Evolutionary conservation across 768 basidiomycete genomes (phyloP).

Genomic region (Trametes elegans): DNA sequence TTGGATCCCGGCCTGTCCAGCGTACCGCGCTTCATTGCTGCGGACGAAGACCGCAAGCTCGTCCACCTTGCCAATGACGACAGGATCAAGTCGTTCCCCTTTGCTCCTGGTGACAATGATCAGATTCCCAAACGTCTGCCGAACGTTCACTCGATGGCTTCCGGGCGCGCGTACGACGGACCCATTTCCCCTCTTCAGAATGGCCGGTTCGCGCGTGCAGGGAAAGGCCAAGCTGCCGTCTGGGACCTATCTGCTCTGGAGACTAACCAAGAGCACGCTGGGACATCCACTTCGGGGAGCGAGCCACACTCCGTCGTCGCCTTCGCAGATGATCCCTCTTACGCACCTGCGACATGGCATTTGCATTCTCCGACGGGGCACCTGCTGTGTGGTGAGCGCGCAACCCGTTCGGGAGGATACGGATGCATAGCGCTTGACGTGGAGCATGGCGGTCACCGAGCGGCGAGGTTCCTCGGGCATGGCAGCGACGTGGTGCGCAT

Average conservation of each 20-base stretch:
- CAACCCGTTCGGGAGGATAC: slow-evolving; percentile 9
- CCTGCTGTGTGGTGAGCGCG: slow-evolving; percentile 26
- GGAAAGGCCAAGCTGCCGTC: slow-evolving; percentile 32
- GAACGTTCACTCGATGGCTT: slow-evolving; percentile 34
- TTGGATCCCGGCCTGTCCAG: slow-evolving; percentile 26
- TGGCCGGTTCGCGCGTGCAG: slow-evolving; percentile 33
- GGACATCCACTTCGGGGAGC: slow-evolving; percentile 31
- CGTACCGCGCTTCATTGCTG: slow-evolving; percentile 22
- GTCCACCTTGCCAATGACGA: slow-evolving; percentile 36
- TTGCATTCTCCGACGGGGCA: slow-evolving; percentile 25
- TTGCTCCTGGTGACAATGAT: slow-evolving; percentile 16
- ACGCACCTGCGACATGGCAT: slow-evolving; percentile 24
- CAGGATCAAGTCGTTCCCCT: slow-evolving; percentile 39
- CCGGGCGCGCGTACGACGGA: slow-evolving; percentile 23
- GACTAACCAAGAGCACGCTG: slow-evolving; percentile 28
- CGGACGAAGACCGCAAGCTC: slow-evolving; percentile 36
- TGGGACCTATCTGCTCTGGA: slow-evolving; percentile 37
- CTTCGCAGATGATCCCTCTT: slow-evolving; percentile 11
- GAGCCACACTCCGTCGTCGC: background rate
- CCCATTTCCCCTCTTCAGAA: slow-evolving; percentile 32
- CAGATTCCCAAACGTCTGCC: slow-evolving; percentile 1
- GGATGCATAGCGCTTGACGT: slow-evolving; percentile 31
- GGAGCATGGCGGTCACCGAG: slow-evolving; percentile 34
- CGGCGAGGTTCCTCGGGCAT: slow-evolving; percentile 37
- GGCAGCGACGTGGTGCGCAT: slow-evolving; percentile 33